Conservation (phyloP, 306 rosid genomes). For the Neltuma alba region DNA sequence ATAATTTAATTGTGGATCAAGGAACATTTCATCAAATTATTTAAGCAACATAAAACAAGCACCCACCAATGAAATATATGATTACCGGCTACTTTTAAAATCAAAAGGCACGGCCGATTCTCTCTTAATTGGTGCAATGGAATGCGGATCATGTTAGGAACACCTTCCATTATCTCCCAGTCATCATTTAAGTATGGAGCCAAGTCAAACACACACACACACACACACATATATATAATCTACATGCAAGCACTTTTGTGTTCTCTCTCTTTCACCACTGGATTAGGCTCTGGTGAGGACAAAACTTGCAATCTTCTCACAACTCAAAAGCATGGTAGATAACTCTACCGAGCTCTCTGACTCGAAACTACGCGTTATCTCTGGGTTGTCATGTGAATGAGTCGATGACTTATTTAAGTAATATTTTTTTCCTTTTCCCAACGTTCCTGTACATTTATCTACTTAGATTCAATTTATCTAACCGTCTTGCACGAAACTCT, state of each 20-base stretch:
- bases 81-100: slow-evolving; percentile 17
- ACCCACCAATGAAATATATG: slow-evolving; percentile 9
- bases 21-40: slow-evolving; percentile 21
- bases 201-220: slow-evolving; percentile 38
- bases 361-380: neutral
- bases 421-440: too few species aligned
- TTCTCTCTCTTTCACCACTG: neutral
- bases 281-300: neutral
- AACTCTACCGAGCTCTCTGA: neutral
- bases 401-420: too few species aligned
- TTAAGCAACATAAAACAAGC: slow-evolving; percentile 14
- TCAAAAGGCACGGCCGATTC: slow-evolving; percentile 25
- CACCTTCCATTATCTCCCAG: slow-evolving; percentile 28
- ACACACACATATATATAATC: neutral
- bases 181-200: slow-evolving; percentile 26
- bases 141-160: slow-evolving; percentile 52
- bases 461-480: too few species aligned
- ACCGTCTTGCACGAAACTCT: too few species aligned
- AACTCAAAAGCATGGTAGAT: neutral
- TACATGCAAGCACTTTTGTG: slow-evolving; percentile 1
- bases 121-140: slow-evolving; percentile 35
- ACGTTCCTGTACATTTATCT: too few species aligned
- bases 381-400: neutral
- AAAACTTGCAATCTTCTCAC: neutral
- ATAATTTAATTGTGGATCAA: slow-evolving; percentile 20